Conservation (phyloP, 805 yeast genomes). For the Cyberlindnera euphorbiae region DNA sequence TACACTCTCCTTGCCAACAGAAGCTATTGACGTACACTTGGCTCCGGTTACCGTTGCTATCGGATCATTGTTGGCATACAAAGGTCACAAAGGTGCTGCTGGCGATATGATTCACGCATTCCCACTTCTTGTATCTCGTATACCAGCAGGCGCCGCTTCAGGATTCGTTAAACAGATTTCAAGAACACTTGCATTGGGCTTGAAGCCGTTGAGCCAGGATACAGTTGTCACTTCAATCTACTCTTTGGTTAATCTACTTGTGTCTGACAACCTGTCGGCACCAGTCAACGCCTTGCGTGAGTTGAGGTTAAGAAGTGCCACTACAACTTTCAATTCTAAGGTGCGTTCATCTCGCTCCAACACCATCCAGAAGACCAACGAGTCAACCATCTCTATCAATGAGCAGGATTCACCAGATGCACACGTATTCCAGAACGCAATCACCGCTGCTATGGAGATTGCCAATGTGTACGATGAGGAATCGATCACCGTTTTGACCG, state of each 20-base stretch:
- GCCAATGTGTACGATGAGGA: constrained; percentile 64
- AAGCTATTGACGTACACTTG: constrained; percentile 47
- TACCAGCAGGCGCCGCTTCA: constrained; percentile 46
- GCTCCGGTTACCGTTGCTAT: constrained; percentile 48
- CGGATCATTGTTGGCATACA: constrained; percentile 48
- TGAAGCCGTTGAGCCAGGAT: constrained; percentile 70
- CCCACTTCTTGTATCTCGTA: constrained; percentile 43
- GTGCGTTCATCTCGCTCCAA: constrained; percentile 19
- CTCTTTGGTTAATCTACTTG: constrained; percentile 70
- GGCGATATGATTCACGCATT: constrained; percentile 33
- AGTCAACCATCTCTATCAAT: constrained; percentile 1
- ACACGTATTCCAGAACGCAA: constrained; percentile 55
- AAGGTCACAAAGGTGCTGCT: constrained; percentile 29
- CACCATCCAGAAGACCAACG: constrained; percentile 14
- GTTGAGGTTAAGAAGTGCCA: constrained; percentile 28
- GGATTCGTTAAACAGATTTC: constrained; percentile 50
- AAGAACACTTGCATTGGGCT: constrained; percentile 56
- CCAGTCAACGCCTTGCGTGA: constrained; percentile 32
- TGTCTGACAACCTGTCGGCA: constrained; percentile 44
- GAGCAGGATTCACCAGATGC: constrained; percentile 7
- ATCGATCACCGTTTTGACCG: constrained; percentile 69
- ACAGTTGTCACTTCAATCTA: constrained; percentile 80
- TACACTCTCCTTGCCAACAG: constrained; percentile 48
- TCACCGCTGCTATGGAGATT: constrained; percentile 62
- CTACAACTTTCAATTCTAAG: constrained; percentile 13